These are phyloP conservation scores for Coemansia sp. DNA, from an alignment of 192 early-diverging fungal genomes.

Conservation along the genomic window DNA sequence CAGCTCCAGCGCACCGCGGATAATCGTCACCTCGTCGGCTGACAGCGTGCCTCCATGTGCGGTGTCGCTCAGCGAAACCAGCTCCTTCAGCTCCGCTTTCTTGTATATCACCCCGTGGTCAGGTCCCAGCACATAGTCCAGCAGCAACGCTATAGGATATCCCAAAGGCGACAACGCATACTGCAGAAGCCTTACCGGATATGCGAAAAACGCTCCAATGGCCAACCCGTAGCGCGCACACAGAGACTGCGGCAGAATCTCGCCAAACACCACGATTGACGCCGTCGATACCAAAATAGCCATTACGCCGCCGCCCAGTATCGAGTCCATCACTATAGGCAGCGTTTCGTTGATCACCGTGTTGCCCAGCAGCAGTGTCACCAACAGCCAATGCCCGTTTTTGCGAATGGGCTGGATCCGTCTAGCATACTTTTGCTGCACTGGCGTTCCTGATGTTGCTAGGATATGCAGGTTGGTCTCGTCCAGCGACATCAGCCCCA, in stretches of 20 bases:
- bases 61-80: conserved; percentile 73
- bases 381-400: conserved; percentile 91
- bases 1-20: conserved; percentile 76
- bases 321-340: conserved; percentile 79
- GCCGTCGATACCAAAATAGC: conserved; percentile 87
- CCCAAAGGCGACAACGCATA: conserved; percentile 66
- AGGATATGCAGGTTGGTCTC: conserved; percentile 81
- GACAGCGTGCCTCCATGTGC: conserved; percentile 70
- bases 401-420: conserved; percentile 83
- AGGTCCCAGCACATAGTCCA: conserved; percentile 83
- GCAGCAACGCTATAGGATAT: conserved; percentile 82
- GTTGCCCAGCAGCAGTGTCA: conserved; percentile 89
- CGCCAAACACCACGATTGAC: conserved; percentile 92
- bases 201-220: conserved; percentile 88
- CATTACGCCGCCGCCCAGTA: conserved; percentile 71
- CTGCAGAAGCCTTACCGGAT: conserved; percentile 66
- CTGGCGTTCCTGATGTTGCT: conserved; percentile 70
- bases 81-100: conserved; percentile 70
- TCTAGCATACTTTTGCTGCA: conserved; percentile 71
- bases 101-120: conserved; percentile 89
- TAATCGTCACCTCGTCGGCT: conserved; percentile 77
- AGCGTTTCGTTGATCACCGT: conserved; percentile 94
- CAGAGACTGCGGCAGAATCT: conserved; percentile 94
- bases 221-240: conserved; percentile 86
- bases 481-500: conserved; percentile 81